These are phyloP conservation scores for Colletotrichum coccodes DNA, from an alignment of 2,329 filamentous ascomycete genomes.

Conservation along the genomic window DNA sequence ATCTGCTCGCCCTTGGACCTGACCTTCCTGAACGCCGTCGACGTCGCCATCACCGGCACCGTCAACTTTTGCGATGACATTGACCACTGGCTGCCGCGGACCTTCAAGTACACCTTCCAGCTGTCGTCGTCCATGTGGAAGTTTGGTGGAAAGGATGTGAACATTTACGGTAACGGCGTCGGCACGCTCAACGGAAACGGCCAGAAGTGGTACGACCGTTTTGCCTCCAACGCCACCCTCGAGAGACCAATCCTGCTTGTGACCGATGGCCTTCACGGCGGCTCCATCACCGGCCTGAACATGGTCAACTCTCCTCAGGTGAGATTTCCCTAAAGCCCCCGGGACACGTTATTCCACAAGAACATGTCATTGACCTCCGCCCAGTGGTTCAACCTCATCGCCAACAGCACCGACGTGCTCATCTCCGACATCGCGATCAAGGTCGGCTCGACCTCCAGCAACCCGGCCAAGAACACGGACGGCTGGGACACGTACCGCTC, in stretches of 20 bases:
- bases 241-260: constrained; percentile 69
- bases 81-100: constrained; percentile 73
- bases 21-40: constrained; percentile 71
- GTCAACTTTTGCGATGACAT: constrained; percentile 74
- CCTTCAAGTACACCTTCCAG: constrained; percentile 73
- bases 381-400: constrained; percentile 64
- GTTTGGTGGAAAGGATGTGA: constrained; percentile 54
- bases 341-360: background rate
- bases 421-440: constrained; percentile 71
- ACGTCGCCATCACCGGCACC: constrained; percentile 66
- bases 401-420: constrained; percentile 72
- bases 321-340: background rate
- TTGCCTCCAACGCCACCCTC: constrained; percentile 64
- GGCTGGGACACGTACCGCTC: constrained; percentile 73
- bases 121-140: constrained; percentile 61
- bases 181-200: constrained; percentile 68
- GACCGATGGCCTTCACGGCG: constrained; percentile 65
- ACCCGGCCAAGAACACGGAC: constrained; percentile 73
- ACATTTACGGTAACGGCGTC: constrained; percentile 69
- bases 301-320: constrained; percentile 64
- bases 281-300: constrained; percentile 67
- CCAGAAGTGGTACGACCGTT: constrained; percentile 72
- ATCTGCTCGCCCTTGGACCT: constrained; percentile 73
- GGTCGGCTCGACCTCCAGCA: constrained; percentile 61
- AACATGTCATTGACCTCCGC: background rate